Conservation (phyloP, 306 rosid genomes). For the Mucuna pruriens region DNA sequence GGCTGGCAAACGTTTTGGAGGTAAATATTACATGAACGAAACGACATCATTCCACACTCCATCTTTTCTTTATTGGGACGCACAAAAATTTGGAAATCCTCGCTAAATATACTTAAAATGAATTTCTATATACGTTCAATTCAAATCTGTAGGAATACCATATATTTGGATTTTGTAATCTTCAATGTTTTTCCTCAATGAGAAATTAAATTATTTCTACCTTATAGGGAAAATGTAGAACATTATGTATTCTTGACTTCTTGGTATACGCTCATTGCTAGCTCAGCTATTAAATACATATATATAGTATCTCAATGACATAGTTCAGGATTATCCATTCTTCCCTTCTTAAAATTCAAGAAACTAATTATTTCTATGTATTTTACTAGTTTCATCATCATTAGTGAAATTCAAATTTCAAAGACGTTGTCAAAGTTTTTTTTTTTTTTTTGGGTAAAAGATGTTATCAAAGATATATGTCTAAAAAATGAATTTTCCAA, state of each 20-base stretch:
- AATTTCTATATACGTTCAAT: background rate
- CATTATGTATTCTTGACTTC: background rate
- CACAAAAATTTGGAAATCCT: background rate
- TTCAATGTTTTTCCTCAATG: background rate
- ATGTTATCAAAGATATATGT: too few relatives aligned
- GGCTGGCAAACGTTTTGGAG: background rate
- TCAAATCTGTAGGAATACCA: background rate
- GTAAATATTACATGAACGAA: background rate
- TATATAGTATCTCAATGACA: background rate
- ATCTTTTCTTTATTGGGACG: background rate
- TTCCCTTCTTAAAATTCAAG: background rate
- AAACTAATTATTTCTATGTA: background rate
- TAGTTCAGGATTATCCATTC: background rate
- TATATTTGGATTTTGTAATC: background rate
- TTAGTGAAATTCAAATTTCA: background rate
- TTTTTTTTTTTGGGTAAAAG: too few relatives aligned
- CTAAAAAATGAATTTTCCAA: too few relatives aligned
- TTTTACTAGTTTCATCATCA: background rate
- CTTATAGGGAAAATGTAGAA: background rate
- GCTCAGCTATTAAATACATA: background rate
- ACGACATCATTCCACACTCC: background rate
- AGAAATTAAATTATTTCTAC: background rate
- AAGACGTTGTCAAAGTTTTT: too few relatives aligned
- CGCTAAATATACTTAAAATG: background rate
- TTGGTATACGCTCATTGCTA: background rate